Base-by-base conservation (phyloP, 164 flowering plant species). In the Nymphaea colorata region DNA sequence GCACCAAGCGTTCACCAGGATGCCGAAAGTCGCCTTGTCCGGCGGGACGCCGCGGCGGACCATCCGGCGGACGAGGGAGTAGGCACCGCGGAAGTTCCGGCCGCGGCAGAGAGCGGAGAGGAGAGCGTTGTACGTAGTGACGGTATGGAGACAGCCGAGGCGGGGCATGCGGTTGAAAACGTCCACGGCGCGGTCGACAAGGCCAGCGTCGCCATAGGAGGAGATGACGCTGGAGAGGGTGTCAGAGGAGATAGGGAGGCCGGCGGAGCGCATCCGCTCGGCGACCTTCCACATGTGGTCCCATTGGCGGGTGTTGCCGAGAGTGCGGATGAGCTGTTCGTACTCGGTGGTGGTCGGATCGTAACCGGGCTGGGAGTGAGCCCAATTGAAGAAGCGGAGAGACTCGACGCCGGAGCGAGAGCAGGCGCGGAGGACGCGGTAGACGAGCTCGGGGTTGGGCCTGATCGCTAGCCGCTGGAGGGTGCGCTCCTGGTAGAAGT, bases 361-460 rank as follows among this genome's bases (percentile, higher is more conserved):
- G 71, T 88, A 89, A 14, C 74, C 78, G 47, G 82, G 77, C 44
- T 79, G 74, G 66, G 86, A 65, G 0, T 87, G 79, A 4, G 88
- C 98, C 98, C 98, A 94, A 65, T 81, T 77, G 83, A 94, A 94
- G 86, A 94, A 94, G 18, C 95, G 90, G 68, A 88, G 78, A 51
- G 93, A 84, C 59, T 84, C 87, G 47, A 77, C 64, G 4, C 87
- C 85, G 45, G 78, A 74, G 44, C 63, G 64, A 65, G 74, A 67
- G 82, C 86, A 84, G 71, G 75, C 73, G 18, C 95, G 93, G 44
- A 94, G 93, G 72, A 94, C 92, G 42, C 98, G 85, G 71, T 69
- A 88, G 45, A 94, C 96, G 61, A 91, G 82, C 61, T 91, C 96
- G 36, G 94, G 83, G 43, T 80, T 79, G 62, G 86, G 77, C 8